These are phyloP conservation scores for Ammopiptanthus mongolicus DNA, from an alignment of 306 rosid species.

Conservation along the genomic window DNA sequence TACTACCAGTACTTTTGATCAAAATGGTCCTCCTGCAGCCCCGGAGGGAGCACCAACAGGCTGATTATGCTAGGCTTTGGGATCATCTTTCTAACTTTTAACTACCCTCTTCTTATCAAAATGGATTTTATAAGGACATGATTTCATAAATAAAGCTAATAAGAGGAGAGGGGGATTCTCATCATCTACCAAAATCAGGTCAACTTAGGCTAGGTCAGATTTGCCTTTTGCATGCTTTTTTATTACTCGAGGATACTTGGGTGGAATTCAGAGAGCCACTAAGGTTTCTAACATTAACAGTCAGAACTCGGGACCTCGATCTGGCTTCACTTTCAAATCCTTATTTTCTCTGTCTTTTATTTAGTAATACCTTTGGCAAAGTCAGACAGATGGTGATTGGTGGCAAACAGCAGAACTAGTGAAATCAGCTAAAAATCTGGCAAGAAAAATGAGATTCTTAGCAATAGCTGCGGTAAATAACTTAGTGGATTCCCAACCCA, in stretches of 20 bases:
- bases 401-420: slow-evolving; percentile 20
- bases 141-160: neutral
- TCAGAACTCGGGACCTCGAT: slow-evolving; percentile 6
- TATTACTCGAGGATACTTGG: too few relatives aligned
- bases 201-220: neutral
- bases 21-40: neutral
- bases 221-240: slow-evolving; percentile 9
- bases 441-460: slow-evolving; percentile 20
- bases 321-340: neutral
- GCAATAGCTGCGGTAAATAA: slow-evolving; percentile 18
- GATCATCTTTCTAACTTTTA: neutral
- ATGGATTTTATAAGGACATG: neutral
- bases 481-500: slow-evolving; percentile 35
- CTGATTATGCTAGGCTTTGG: neutral
- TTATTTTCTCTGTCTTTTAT: neutral
- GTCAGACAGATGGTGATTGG: slow-evolving; percentile 14
- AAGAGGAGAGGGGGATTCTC: slow-evolving; percentile 4
- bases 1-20: neutral
- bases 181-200: neutral
- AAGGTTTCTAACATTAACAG: neutral
- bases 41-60: neutral
- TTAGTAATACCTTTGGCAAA: neutral
- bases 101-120: neutral
- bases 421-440: slow-evolving; percentile 9
- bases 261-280: slow-evolving; percentile 5